A percentile compares a stretch with the other conserved stretches of the same genome.
Evolutionary conservation across 1,284 basidiomycete genomes (phyloP).

Genomic region (Microbotryomycetes sp.): DNA sequence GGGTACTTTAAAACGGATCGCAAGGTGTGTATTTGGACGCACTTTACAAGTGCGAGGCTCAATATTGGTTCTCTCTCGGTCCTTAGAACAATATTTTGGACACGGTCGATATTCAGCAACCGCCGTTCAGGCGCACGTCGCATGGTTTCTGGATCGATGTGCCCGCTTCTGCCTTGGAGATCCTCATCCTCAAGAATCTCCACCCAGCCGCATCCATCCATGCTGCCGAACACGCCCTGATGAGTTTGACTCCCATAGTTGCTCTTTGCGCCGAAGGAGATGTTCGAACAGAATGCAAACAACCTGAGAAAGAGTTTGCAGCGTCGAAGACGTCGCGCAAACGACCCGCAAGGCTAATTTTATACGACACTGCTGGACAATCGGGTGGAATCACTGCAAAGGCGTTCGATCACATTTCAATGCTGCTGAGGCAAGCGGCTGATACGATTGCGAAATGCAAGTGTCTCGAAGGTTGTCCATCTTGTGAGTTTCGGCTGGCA

Average conservation of each 20-base stretch:
- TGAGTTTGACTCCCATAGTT: conserved; percentile 60
- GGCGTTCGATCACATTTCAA: conserved; percentile 71
- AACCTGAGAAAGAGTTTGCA: conserved; percentile 64
- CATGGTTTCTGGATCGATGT: conserved; percentile 82
- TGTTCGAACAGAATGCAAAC: conserved; percentile 77
- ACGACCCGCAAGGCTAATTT: conserved; percentile 70
- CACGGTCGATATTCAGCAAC: conserved; percentile 67
- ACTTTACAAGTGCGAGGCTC: neutral
- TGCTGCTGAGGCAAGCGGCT: conserved; percentile 58
- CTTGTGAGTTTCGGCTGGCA: conserved; percentile 51
- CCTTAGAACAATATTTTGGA: conserved; percentile 57
- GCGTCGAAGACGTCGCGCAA: conserved; percentile 55
- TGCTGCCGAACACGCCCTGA: conserved; percentile 71
- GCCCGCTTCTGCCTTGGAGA: conserved; percentile 51
- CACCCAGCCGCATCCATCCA: conserved; percentile 72
- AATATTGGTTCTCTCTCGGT: neutral
- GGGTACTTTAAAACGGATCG: conserved; percentile 44
- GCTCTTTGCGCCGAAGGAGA: conserved; percentile 55
- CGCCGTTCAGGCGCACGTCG: conserved; percentile 66
- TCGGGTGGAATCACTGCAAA: conserved; percentile 65
- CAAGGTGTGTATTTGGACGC: conserved; percentile 29
- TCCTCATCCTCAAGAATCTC: conserved; percentile 53
- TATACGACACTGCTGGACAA: conserved; percentile 68
- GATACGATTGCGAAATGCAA: conserved; percentile 58
- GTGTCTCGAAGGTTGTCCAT: conserved; percentile 63